phyloP scores from a whole-genome alignment of 768 basidiomycete genomes.

The Leccinum olivaceopallidum region DNA sequence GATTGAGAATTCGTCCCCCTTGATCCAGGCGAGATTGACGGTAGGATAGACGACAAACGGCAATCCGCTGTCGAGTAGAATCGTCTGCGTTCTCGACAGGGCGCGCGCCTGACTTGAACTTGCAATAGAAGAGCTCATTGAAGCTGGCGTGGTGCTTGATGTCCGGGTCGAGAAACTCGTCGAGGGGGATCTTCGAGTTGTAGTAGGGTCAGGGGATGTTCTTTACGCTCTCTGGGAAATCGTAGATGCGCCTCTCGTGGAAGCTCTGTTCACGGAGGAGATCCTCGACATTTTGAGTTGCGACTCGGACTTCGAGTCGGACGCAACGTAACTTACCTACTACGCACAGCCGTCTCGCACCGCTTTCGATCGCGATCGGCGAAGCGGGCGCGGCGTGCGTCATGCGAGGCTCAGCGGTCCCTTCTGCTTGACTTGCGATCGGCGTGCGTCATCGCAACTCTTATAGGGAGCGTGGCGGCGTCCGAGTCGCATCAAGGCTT shows the following conservation, averaged over 20 bases:
- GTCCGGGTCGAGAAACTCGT: conserved; percentile 67
- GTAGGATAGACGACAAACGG: background rate
- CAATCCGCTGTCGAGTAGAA: conserved; percentile 73
- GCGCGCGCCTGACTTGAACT: conserved; percentile 58
- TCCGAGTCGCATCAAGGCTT: too few relatives aligned
- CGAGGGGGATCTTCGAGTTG: conserved; percentile 40
- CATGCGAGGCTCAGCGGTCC: too few relatives aligned
- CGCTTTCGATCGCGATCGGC: too few relatives aligned
- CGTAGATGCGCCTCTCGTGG: conserved; percentile 56
- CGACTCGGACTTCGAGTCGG: too few relatives aligned
- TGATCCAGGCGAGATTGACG: conserved; percentile 41
- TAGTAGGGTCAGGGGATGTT: conserved; percentile 53
- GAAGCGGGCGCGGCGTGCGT: too few relatives aligned
- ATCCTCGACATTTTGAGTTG: conserved; percentile 37
- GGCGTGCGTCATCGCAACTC: too few relatives aligned
- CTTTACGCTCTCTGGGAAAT: conserved; percentile 48
- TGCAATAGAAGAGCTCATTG: conserved; percentile 75
- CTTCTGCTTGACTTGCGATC: too few relatives aligned
- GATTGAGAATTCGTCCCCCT: conserved; percentile 71
- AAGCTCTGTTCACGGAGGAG: conserved; percentile 56
- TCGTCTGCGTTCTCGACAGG: conserved; percentile 54
- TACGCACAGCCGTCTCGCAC: too few relatives aligned
- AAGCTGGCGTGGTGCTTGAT: conserved; percentile 60
- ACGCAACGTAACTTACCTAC: too few relatives aligned
- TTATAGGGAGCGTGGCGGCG: too few relatives aligned